A percentile compares a stretch with the other conserved stretches of the same genome.
phyloP scores from a whole-genome alignment of 441 rosid species.

The Erodium trifolium region DNA sequence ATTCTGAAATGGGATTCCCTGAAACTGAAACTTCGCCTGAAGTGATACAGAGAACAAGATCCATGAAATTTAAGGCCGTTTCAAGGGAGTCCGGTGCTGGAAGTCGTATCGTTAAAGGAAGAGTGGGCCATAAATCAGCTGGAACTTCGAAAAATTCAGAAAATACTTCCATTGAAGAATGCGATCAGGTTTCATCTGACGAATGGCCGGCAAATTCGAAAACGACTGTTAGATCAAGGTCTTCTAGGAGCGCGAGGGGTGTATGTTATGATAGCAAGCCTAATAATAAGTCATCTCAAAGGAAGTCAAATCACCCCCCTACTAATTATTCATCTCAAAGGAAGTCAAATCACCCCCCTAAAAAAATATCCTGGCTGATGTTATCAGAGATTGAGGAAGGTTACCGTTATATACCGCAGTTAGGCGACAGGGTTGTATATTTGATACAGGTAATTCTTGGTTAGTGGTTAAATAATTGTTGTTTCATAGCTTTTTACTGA shows the following conservation, averaged over 20 bases:
- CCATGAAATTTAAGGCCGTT: slow-evolving; percentile 50
- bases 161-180: slow-evolving; percentile 25
- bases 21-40: slow-evolving; percentile 32
- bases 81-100: slow-evolving; percentile 33
- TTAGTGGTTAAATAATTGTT: slow-evolving; percentile 4
- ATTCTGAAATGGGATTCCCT: slow-evolving; percentile 27
- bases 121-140: slow-evolving; percentile 32
- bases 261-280: slow-evolving; percentile 22
- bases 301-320: slow-evolving; percentile 16
- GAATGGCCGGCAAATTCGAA: slow-evolving; percentile 45
- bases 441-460: slow-evolving; percentile 46
- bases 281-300: slow-evolving; percentile 21
- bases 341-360: slow-evolving; percentile 9
- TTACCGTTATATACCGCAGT: slow-evolving; percentile 67
- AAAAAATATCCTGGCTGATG: slow-evolving; percentile 62
- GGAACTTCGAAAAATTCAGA: slow-evolving; percentile 36
- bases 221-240: slow-evolving; percentile 33
- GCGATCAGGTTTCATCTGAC: slow-evolving; percentile 31
- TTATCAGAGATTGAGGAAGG: slow-evolving; percentile 58
- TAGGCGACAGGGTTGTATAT: slow-evolving; percentile 65
- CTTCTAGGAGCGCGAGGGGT: slow-evolving; percentile 28
- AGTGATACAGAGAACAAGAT: slow-evolving; percentile 57
- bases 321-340: slow-evolving; percentile 2
- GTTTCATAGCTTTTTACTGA: slow-evolving; percentile 14
- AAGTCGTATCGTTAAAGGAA: slow-evolving; percentile 27